Evolutionary conservation across 768 basidiomycete species (phyloP).

Genomic region (Megacollybia marginata): DNA sequence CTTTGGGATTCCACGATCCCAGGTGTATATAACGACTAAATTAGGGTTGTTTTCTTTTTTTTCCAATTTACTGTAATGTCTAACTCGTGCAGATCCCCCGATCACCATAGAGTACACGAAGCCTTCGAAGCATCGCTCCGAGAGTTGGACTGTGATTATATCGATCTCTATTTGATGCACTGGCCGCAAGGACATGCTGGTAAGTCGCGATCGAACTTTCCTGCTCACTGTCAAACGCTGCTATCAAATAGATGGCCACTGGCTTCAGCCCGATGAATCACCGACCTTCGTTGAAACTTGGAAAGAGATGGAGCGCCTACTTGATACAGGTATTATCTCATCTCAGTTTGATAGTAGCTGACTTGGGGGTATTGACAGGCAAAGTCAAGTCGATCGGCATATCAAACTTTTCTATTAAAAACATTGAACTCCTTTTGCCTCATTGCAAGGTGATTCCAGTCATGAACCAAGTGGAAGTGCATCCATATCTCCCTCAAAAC

Average conservation of each 20-base stretch:
- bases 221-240: background rate
- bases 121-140: constrained; percentile 27
- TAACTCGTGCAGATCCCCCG: constrained; percentile 6
- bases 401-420: constrained; percentile 42
- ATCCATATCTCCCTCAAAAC: constrained; percentile 38
- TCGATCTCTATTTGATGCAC: constrained; percentile 43
- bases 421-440: constrained; percentile 26
- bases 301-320: constrained; percentile 32
- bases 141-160: constrained; percentile 30
- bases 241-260: constrained; percentile 2
- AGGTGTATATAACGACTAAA: constrained; percentile 35
- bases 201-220: background rate
- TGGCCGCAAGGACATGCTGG: constrained; percentile 21
- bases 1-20: constrained; percentile 29
- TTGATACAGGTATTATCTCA: constrained; percentile 19
- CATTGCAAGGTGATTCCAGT: constrained; percentile 34
- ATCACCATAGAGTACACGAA: constrained; percentile 23
- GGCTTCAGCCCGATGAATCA: constrained; percentile 11
- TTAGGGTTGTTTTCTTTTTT: constrained; percentile 18
- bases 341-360: constrained; percentile 23
- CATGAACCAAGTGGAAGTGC: constrained; percentile 34
- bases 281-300: constrained; percentile 31
- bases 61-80: constrained; percentile 14
- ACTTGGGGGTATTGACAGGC: constrained; percentile 12
- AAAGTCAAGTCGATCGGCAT: constrained; percentile 37